Base-by-base conservation (phyloP, 495 filamentous ascomycete species). In the Trichoderma reesei region DNA sequence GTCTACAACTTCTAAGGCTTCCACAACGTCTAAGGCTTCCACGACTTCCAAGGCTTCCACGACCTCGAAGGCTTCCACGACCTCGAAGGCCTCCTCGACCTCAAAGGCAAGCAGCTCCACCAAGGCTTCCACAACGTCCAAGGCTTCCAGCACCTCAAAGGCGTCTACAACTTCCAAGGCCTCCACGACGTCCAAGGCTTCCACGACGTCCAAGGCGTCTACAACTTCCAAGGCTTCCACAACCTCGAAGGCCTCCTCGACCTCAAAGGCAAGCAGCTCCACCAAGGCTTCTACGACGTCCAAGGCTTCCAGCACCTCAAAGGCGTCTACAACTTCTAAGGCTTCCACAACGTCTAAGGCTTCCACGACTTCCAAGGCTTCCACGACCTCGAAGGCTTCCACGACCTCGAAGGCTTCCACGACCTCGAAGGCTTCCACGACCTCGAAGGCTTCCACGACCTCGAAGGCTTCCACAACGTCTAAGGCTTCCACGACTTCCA, bases 371-470 rank as follows among this genome's bases (percentile, higher is more conserved):
- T 63, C 61, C 18, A 39, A 48, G 7, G 59, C 59, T 11, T 44
- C 41, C 14, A 59, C 61, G 38, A 64, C 31, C 46, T 51, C 51
- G 8, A 26, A 41, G 31, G 46, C 61, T 39, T 59, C 59, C 16
- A 54, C 46, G 20, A 64, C 54, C 36, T 65, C 61, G 41, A 59
- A 56, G 26, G 41, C 68, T 20, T 42, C 59, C 36, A 41, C 56
- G 37, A 59, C 61, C 3, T 64, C 61, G 31, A 42, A 63, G 33
- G 41, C 36, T 11, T 46, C 42, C 1, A 46, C 4, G 6, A 61
- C 59, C 34, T 38, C 59, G 0, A 39, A 61, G 34, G 54, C 26
- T 14, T 26, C 18, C 3, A 34, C 3, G 1, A 59, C 51, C 1
- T 20, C 51, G 1, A 59, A 59, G 8, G 6, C 42, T 16, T 63